Evolutionary conservation across 192 early-diverging fungal species (phyloP).

Genomic region (Backusella psychrophila): DNA sequence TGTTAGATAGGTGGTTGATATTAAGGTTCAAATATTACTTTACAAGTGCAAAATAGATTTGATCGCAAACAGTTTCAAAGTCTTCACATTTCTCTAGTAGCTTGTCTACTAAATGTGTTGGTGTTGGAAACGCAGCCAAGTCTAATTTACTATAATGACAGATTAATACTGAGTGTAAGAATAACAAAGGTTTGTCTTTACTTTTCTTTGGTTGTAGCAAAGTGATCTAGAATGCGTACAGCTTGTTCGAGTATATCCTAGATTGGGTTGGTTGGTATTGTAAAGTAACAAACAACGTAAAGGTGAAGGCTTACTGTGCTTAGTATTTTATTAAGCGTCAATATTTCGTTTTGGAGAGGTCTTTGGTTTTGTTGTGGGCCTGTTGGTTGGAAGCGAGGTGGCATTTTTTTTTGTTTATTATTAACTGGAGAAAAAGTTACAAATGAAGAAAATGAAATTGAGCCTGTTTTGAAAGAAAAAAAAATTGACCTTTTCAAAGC

Average conservation of each 20-base stretch:
- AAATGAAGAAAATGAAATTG: neutral
- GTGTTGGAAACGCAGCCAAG: neutral
- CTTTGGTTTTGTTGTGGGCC: constrained; percentile 4
- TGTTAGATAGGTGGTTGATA: too few relatives aligned
- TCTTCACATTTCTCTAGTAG: constrained; percentile 30
- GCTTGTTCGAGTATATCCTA: constrained; percentile 30
- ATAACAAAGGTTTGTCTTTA: neutral
- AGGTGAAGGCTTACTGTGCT: constrained; percentile 8
- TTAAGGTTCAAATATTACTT: neutral
- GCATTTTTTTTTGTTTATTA: constrained; percentile 8
- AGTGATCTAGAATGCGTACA: constrained; percentile 27
- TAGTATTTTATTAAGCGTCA: constrained; percentile 18
- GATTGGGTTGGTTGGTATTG: neutral
- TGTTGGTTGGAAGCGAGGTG: constrained; percentile 15
- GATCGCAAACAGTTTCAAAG: constrained; percentile 38
- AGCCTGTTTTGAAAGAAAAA: neutral
- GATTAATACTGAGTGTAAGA: neutral
- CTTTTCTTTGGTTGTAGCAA: constrained; percentile 19
- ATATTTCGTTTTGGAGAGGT: constrained; percentile 27
- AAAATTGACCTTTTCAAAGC: too few relatives aligned
- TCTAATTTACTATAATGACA: constrained; percentile 13
- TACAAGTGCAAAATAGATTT: constrained; percentile 36
- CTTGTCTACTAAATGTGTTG: constrained; percentile 12
- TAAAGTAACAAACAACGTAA: too few relatives aligned
- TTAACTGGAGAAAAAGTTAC: neutral